These are phyloP conservation scores for Trapa bicornis DNA, from an alignment of 345 rosid species.

Conservation along the genomic window DNA sequence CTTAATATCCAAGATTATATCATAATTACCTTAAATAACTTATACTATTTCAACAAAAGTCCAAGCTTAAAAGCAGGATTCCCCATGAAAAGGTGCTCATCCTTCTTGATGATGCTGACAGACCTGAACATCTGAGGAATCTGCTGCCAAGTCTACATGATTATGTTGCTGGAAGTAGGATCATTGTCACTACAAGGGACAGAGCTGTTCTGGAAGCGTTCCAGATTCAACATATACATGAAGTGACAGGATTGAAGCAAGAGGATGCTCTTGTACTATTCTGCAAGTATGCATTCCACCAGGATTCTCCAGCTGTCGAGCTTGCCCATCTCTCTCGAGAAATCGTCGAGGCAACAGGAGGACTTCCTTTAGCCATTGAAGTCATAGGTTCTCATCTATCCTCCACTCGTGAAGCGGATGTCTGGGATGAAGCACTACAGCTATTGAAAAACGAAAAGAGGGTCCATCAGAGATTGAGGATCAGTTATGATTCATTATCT, in stretches of 20 bases:
- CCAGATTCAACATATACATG: not conserved
- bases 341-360: slow-evolving; percentile 1
- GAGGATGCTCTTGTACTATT: not conserved
- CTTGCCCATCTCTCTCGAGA: not conserved
- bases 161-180: not conserved
- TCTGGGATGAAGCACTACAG: not conserved
- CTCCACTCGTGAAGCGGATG: rapidly evolving
- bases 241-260: not conserved
- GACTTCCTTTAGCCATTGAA: slow-evolving; percentile 14
- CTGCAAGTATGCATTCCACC: not conserved
- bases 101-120: not conserved
- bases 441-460: not conserved
- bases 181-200: not conserved
- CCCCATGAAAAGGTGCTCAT: slow-evolving; percentile 1
- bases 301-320: not conserved
- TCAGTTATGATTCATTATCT: not conserved
- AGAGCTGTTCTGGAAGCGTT: not conserved
- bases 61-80: not conserved
- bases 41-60: no score
- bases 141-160: not conserved
- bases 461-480: not conserved
- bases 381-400: slow-evolving; percentile 6
- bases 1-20: no score
- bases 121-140: rapidly evolving
- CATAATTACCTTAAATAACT: no score